Base-by-base conservation (phyloP, 2,329 filamentous ascomycete genomes). In the Trichoderma pleuroti region DNA sequence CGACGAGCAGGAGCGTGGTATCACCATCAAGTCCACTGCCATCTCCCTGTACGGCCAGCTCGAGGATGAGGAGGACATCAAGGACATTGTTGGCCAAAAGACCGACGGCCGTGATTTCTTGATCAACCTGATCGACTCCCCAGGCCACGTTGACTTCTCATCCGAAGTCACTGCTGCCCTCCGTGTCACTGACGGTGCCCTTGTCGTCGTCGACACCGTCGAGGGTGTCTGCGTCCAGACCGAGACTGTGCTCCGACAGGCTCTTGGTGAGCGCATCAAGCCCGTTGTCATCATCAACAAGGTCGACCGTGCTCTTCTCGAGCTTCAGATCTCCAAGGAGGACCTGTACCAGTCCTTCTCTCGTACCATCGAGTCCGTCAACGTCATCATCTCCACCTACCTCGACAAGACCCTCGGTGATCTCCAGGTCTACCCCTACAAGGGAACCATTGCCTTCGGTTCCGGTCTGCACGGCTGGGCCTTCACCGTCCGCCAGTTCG, bases 201-300 rank as follows among this genome's bases (percentile, higher is more conserved):
- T 99, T 77, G 96, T 99, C 82, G 96, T 99, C 86, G 96, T 99
- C 87, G 96, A 99, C 88, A 98, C 94, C 85, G 93, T 99, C 78
- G 96, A 98, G 86, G 96, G 96, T 94, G 97, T 99, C 80, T 99
- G 96, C 86, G 96, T 99, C 83, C 96, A 99, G 90, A 99, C 96
- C 82, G 96, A 99, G 92, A 99, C 96, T 82, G 96, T 99, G 81
- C 90, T 99, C 78, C 94, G 96, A 83, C 96, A 99, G 89, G 95
- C 96, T 84, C 93, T 99, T 79, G 93, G 93, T 90, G 96, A 99
- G 91, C 95, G 96, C 87, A 99, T 99, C 86, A 98, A 98, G 92
- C 96, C 96, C 81, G 95, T 99, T 81, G 90, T 98, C 83, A 92
- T 98, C 86, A 98, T 99, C 91, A 99, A 99, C 94, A 99, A 99